phyloP scores from a whole-genome alignment of 768 basidiomycete species.

The Saitozyma podzolica region DNA sequence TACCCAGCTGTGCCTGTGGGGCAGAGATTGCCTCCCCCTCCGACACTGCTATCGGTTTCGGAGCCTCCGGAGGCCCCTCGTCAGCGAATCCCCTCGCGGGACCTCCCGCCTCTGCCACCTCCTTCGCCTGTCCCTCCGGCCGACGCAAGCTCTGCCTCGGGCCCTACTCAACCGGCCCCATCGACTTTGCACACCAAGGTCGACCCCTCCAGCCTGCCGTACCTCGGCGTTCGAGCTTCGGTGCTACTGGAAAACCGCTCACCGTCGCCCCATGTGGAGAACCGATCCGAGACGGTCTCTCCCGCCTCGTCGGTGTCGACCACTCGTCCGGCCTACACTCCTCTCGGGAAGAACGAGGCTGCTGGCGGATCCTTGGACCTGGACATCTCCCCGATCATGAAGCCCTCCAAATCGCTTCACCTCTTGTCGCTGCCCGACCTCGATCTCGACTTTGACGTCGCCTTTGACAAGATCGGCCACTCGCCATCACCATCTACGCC shows the following conservation, averaged over 20 bases:
- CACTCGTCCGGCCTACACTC: neutral
- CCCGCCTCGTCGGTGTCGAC: conserved; percentile 7
- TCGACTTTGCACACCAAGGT: no score
- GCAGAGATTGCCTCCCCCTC: conserved; percentile 7
- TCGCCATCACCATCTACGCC: conserved; percentile 32
- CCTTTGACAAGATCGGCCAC: conserved; percentile 36
- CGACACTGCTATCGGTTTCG: conserved; percentile 2
- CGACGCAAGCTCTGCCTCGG: no score
- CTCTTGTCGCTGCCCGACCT: conserved; percentile 48
- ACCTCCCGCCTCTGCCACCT: conserved; percentile 19
- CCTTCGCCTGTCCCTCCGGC: conserved; percentile 6
- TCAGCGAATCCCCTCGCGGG: conserved; percentile 8
- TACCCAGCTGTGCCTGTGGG: conserved; percentile 32
- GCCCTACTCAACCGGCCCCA: no score
- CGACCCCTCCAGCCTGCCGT: conserved; percentile 26
- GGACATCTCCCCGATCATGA: conserved; percentile 10
- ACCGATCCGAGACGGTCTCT: conserved; percentile 9
- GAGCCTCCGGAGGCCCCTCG: conserved; percentile 6
- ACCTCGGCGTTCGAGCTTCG: conserved; percentile 16
- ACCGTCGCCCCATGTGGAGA: conserved; percentile 7
- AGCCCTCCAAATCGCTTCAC: conserved; percentile 43
- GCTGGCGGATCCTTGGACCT: no score
- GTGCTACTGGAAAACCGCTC: conserved; percentile 1
- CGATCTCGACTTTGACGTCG: conserved; percentile 43
- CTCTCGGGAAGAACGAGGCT: no score